phyloP scores from a whole-genome alignment of 225 moss, liverwort and hornwort genomes.

The Rhytidiadelphus loreus region DNA sequence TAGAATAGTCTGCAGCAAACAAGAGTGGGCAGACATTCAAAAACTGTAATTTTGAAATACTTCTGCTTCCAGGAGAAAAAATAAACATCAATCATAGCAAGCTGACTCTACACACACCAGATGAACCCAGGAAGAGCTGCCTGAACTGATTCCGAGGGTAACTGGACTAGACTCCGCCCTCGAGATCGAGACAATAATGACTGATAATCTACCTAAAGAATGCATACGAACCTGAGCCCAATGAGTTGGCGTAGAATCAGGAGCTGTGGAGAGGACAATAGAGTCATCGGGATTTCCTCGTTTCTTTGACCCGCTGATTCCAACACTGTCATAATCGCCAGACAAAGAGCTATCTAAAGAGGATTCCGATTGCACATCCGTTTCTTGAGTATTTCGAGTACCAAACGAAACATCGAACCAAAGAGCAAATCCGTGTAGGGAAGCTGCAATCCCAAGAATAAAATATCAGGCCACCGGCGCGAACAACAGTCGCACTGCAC shows the following conservation, averaged over 20 bases:
- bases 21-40: background rate
- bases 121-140: background rate
- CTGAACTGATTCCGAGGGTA: background rate
- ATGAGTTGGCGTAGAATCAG: slow-evolving; percentile 85
- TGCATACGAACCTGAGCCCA: slow-evolving; percentile 70
- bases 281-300: slow-evolving; percentile 33
- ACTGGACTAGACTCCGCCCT: background rate
- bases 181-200: background rate
- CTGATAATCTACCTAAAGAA: background rate
- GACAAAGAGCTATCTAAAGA: slow-evolving; percentile 41
- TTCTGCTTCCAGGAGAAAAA: background rate
- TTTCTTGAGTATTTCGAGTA: slow-evolving; percentile 13
- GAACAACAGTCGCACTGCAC: background rate
- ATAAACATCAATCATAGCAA: background rate
- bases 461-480: background rate
- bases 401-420: slow-evolving; percentile 97
- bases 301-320: slow-evolving; percentile 27
- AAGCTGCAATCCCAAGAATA: slow-evolving; percentile 35
- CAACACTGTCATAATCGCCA: slow-evolving; percentile 24
- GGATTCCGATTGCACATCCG: slow-evolving; percentile 21
- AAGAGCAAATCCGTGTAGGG: slow-evolving; percentile 86
- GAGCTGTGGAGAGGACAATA: slow-evolving; percentile 79
- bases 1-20: slow-evolving; percentile 64
- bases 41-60: background rate
- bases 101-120: background rate